Evolutionary conservation across 73 alveolate species (phyloP).

Genomic region (Tetrahymena thermophila): DNA sequence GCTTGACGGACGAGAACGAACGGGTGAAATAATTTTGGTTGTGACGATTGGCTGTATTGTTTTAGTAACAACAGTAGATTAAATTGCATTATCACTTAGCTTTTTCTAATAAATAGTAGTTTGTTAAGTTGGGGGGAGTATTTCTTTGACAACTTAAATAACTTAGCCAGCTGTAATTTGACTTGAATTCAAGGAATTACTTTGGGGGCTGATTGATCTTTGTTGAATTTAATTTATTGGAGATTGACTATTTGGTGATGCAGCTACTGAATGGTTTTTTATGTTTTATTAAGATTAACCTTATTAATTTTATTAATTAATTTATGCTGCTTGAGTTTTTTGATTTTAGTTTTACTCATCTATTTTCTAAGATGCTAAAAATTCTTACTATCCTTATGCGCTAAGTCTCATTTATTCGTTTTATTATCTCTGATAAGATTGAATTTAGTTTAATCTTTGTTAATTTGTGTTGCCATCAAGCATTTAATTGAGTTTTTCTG

Average conservation of each 20-base stretch:
- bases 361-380: background rate
- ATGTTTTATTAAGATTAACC: background rate
- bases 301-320: background rate
- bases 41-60: background rate
- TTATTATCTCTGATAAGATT: background rate
- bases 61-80: background rate
- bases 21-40: background rate
- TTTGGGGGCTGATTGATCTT: background rate
- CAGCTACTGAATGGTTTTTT: background rate
- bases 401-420: background rate
- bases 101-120: background rate
- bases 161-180: background rate
- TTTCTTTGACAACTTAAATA: background rate
- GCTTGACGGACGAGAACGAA: background rate
- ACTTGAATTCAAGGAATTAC: background rate
- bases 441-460: background rate
- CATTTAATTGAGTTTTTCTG: background rate
- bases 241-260: background rate
- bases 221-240: background rate
- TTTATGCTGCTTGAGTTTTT: background rate
- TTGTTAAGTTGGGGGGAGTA: background rate
- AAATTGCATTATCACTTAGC: background rate
- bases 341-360: background rate
- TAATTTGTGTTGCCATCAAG: background rate
- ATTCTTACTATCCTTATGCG: background rate